Conservation (phyloP, 768 basidiomycete genomes). For the Pulveroboletus ravenelii region DNA sequence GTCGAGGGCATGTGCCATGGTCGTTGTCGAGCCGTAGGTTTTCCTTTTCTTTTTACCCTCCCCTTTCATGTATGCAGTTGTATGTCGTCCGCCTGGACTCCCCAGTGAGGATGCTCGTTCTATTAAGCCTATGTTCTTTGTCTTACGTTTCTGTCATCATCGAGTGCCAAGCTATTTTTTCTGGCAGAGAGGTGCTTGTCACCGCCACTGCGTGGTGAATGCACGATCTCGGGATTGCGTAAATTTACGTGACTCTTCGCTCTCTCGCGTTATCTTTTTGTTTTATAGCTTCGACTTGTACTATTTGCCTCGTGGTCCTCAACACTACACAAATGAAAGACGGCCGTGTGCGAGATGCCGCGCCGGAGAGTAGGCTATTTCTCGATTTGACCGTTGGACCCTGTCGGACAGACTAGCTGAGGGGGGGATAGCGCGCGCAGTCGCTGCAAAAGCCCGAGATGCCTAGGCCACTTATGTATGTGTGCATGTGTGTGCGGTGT, state of each 20-base stretch:
- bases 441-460: slow-evolving; percentile 6
- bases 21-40: not conserved
- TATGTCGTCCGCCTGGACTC: slow-evolving; percentile 14
- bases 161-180: not conserved
- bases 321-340: slow-evolving; percentile 9
- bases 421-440: slow-evolving; percentile 18
- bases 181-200: slow-evolving; percentile 15
- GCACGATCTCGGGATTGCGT: not conserved
- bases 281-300: not conserved
- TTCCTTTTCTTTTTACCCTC: not conserved
- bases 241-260: slow-evolving; percentile 19
- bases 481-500: not conserved
- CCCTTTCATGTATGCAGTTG: slow-evolving; percentile 14
- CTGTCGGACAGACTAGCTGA: not conserved
- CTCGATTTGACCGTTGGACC: slow-evolving; percentile 9
- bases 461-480: not conserved
- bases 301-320: slow-evolving; percentile 9
- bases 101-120: slow-evolving; percentile 1
- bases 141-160: slow-evolving; percentile 17
- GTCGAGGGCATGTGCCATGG: slow-evolving; percentile 8
- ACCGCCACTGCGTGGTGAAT: slow-evolving; percentile 26
- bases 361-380: slow-evolving; percentile 4
- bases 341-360: slow-evolving; percentile 16
- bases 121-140: slow-evolving; percentile 14
- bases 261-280: not conserved